These are phyloP conservation scores for Asterophora parasitica DNA, from an alignment of 768 basidiomycete genomes.

Conservation along the genomic window DNA sequence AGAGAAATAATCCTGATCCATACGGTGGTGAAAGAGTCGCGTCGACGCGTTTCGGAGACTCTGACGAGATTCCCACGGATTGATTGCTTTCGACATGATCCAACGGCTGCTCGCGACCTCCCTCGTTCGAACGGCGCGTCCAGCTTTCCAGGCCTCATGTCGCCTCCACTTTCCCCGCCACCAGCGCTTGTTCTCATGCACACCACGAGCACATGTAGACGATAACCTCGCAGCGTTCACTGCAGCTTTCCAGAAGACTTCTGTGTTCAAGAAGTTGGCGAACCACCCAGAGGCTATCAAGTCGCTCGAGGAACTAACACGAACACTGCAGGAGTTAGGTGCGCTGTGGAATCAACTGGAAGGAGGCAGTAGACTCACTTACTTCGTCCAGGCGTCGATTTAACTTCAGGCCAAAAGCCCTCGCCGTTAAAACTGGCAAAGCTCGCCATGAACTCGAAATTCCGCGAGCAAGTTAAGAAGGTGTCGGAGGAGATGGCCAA, in stretches of 20 bases:
- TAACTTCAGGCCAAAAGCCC: slow-evolving; percentile 37
- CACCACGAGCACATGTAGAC: slow-evolving; percentile 22
- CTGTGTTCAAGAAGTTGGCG: slow-evolving; percentile 43
- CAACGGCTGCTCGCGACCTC: slow-evolving; percentile 12
- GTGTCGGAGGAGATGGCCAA: slow-evolving; percentile 49
- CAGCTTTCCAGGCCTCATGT: slow-evolving; percentile 8
- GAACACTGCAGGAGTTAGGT: slow-evolving; percentile 48
- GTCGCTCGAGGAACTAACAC: slow-evolving; percentile 41
- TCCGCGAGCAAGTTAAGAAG: slow-evolving; percentile 41
- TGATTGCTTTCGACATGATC: slow-evolving; percentile 11
- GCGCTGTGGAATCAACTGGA: slow-evolving; percentile 2
- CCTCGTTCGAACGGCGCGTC: slow-evolving; percentile 10
- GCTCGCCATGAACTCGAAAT: slow-evolving; percentile 47
- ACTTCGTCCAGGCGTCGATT: slow-evolving; percentile 40
- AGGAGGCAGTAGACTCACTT: slow-evolving; percentile 1
- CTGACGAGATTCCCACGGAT: slow-evolving; percentile 15
- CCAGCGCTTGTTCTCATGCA: slow-evolving; percentile 17
- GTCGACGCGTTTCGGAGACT: slow-evolving; percentile 15
- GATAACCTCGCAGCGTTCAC: slow-evolving; percentile 29
- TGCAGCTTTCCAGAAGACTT: slow-evolving; percentile 40
- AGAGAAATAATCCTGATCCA: slow-evolving; percentile 93
- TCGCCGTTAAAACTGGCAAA: slow-evolving; percentile 51
- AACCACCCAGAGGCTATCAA: slow-evolving; percentile 45
- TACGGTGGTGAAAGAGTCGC: slow-evolving; percentile 26
- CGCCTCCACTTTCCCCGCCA: slow-evolving; percentile 5